Percentiles rank a stretch among this genome's conserved stretches.
Evolutionary conservation across 352 stramenopile genomes (phyloP).

Genomic region (Pythium monospermum): DNA sequence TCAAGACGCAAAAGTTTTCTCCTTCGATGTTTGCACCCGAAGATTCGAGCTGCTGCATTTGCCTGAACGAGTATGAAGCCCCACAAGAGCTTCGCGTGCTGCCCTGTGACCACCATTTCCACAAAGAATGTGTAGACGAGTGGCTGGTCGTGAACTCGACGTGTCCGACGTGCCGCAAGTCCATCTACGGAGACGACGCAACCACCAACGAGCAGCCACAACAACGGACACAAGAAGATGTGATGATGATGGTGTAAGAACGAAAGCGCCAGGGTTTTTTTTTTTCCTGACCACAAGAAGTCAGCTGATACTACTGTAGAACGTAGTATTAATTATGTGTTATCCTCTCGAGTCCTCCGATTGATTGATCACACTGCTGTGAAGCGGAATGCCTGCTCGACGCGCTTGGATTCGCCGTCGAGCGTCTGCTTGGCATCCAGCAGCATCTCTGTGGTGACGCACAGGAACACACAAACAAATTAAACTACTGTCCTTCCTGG

Average conservation of each 20-base stretch:
- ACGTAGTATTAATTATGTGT: background rate
- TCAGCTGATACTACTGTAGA: too few species aligned
- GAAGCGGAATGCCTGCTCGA: conserved; percentile 10
- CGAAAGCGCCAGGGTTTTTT: background rate
- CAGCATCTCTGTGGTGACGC: conserved; percentile 9
- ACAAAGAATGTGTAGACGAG: conserved; percentile 88
- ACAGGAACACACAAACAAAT: background rate
- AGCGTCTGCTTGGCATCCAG: conserved; percentile 13
- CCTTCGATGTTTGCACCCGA: conserved; percentile 62
- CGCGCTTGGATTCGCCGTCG: conserved; percentile 11
- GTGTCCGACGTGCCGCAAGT: conserved; percentile 84
- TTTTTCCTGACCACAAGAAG: background rate
- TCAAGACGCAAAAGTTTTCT: conserved; percentile 56
- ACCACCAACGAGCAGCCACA: conserved; percentile 5
- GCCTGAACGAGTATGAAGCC: conserved; percentile 82
- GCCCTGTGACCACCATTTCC: conserved; percentile 95
- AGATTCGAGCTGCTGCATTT: conserved; percentile 90
- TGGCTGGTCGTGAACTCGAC: conserved; percentile 87
- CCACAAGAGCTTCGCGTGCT: conserved; percentile 91
- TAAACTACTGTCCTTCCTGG: too few species aligned
- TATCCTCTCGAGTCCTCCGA: background rate
- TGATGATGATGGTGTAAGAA: conserved; percentile 49
- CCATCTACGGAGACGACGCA: conserved; percentile 49
- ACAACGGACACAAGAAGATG: conserved; percentile 48
- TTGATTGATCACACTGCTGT: background rate